Base-by-base conservation (phyloP, 148 eudicot species). In the Linanthus parryae region DNA sequence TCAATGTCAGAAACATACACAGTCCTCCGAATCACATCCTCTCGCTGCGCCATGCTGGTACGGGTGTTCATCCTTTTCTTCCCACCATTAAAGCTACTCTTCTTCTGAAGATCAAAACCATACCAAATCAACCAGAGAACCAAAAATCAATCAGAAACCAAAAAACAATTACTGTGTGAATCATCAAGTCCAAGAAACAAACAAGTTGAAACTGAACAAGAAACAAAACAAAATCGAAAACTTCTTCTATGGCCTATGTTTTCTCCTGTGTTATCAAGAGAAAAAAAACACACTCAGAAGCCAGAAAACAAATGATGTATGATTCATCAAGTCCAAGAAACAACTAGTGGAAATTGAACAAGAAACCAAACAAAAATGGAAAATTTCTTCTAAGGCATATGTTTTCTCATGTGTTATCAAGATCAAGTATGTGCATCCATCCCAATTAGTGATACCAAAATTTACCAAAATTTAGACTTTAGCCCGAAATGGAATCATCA, bases 1-100 rank as follows among this genome's bases (percentile, higher is more conserved):
- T 91, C 95, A 69, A 91, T 86, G 54, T 91, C 98, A 30, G 98
- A 91, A 36, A 91, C 98, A 74, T 91, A 91, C 20, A 91, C 94
- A 8, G 98, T 91, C 63, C 98, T 73, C 67, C 87, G 70, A 54
- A 86, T 84, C 1, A 77, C 76, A 28, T 91, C 98, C 37, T 91
- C 98, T 50, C 90, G 58, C 62, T 83, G 98, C 18, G 98, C 95
- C 82, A 81, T 69, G 57, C 78, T 77, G 3, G 95, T 87, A 10
- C 96, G 73, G 55, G 56, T 73, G 58, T 81, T 83, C 74, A 77
- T 67, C 69, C 86, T 83, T 69, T 72, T 46, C 70, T 73, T 91
- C 28, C 89, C 98, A 44, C 78, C 69, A 38, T 38, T 58, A 69
- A 60, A 71, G 31, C 45, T 66, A 58, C 64, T 78, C 50, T 70